These are phyloP conservation scores for Fusarium sublunatum DNA, from an alignment of 2,329 filamentous ascomycete species.

Conservation along the genomic window DNA sequence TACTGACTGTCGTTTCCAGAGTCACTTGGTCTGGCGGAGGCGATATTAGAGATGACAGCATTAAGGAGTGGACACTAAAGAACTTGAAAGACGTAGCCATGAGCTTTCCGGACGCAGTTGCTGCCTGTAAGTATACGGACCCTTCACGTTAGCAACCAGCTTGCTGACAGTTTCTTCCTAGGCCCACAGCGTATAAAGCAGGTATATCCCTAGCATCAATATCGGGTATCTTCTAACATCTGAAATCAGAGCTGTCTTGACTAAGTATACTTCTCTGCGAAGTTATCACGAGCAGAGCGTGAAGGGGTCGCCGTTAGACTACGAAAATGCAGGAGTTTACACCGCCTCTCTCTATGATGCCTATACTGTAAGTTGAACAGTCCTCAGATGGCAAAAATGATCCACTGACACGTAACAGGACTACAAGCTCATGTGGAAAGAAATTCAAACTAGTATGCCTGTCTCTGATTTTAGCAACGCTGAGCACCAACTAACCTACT, in stretches of 20 bases:
- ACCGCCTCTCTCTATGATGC: neutral
- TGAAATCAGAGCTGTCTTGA: slow-evolving; percentile 9
- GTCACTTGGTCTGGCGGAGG: neutral
- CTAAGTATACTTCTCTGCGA: slow-evolving; percentile 15
- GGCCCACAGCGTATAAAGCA: neutral
- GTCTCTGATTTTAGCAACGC: neutral
- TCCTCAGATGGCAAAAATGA: neutral
- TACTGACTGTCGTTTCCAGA: neutral
- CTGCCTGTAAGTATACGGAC: neutral
- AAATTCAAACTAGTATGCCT: neutral
- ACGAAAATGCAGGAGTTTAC: slow-evolving; percentile 3
- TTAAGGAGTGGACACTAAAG: neutral
- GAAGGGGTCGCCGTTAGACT: neutral
- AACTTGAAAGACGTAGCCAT: neutral
- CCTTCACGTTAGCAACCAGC: no score
- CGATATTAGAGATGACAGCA: neutral
- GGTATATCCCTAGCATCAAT: neutral
- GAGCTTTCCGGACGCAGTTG: neutral
- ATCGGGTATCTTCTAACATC: no score
- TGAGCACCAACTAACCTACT: neutral
- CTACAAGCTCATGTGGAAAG: neutral
- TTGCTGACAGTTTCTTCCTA: neutral
- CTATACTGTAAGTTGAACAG: neutral
- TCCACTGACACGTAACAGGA: neutral
- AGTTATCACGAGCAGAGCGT: slow-evolving; percentile 2